Percentiles rank a stretch among this genome's conserved stretches.
phyloP scores from a whole-genome alignment of 2,329 filamentous ascomycete genomes.

The Colletotrichum phormii region DNA sequence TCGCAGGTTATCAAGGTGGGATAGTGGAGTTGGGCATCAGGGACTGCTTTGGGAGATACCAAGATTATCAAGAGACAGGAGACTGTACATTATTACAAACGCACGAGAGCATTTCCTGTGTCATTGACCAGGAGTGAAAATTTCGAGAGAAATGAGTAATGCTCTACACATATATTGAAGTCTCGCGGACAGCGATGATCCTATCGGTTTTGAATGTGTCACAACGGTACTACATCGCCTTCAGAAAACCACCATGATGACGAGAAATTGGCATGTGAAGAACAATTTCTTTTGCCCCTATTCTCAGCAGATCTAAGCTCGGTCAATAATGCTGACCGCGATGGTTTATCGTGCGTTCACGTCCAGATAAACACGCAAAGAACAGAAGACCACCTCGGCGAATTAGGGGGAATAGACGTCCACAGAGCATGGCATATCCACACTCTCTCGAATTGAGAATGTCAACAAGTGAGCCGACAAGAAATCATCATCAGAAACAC shows the following conservation, averaged over 20 bases:
- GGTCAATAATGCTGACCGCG: too few species aligned
- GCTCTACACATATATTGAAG: neutral
- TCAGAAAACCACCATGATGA: neutral
- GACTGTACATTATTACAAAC: neutral
- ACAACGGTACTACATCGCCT: neutral
- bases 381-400: too few species aligned
- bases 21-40: slow-evolving; percentile 14
- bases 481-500: too few species aligned
- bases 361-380: too few species aligned
- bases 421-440: too few species aligned
- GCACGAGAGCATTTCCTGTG: neutral
- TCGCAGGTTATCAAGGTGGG: neutral
- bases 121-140: neutral
- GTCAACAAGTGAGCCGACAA: too few species aligned
- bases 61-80: slow-evolving; percentile 6
- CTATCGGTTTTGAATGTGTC: too few species aligned
- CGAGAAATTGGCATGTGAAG: neutral
- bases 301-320: too few species aligned
- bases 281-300: neutral
- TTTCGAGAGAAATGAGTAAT: neutral
- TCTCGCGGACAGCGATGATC: neutral
- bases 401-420: too few species aligned
- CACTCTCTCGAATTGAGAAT: too few species aligned
- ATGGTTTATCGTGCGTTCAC: too few species aligned
- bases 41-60: slow-evolving; percentile 27